Evolutionary conservation across 257 asterid genomes (phyloP), one percentile per base, ranked within the genome.

Genomic region (Rauvolfia tetraphylla): DNA sequence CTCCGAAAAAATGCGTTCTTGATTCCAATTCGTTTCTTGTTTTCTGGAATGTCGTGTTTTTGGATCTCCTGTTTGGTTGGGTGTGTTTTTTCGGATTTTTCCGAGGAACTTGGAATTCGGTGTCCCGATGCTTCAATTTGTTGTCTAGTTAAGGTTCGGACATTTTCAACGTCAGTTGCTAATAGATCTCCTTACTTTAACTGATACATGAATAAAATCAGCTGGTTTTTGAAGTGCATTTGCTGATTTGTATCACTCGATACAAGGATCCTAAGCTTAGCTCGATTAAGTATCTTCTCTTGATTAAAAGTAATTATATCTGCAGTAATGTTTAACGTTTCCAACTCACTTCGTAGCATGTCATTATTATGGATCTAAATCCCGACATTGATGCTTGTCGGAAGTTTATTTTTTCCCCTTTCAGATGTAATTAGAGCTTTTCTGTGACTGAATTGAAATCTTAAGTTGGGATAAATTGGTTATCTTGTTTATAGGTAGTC

Each of bases 101-200:
- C 48, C 87, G 82, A 84, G 87, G 88, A 68, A 36, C 46, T 8
- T 72, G 69, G 76, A 38, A 53, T n/a, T 74, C 41, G 77, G 59
- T n/a, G 41, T 76, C 53, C 74, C 41, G 68, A 70, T 82, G 79
- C 75, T 82, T 70, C 73, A 65, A 71, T 86, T 84, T 85, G 84
- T 79, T 79, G 74, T 68, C 69, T 75, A 38, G 56, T 33, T 70
- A 48, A 23, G 81, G 48, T 79, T 25, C 59, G 39, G 23, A 63
- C 20, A 75, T 38, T 71, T 84, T 69, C n/a, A 70, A 61, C 49
- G 69, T 73, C 80, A 70, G 66, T 53, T 59, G 72, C 38, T 11
- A 39, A 27, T 31, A 41, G 83, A 63, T 80, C 69, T 77, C 54
- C 69, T 48, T 22, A 34, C 54, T 53, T 65, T 1, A 48, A 65